Base-by-base conservation (phyloP, 2,329 filamentous ascomycete species). In the Exophiala sideris region DNA sequence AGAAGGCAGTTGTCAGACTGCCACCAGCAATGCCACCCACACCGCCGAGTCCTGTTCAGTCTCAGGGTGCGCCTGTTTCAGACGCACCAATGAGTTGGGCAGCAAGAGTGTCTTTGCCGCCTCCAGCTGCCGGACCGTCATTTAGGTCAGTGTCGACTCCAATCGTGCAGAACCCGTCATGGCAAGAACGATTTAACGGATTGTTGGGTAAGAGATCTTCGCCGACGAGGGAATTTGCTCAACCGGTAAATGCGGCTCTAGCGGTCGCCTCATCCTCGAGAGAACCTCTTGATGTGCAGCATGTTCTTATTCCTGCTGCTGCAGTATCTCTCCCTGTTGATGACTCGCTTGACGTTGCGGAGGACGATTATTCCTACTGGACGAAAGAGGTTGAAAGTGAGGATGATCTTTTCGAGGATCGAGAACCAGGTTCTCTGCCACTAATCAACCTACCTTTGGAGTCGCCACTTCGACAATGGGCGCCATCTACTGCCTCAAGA, bases 351-450 rank as follows among this genome's bases (percentile, higher is more conserved):
- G 40, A 14, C 35, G 6, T 40, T 9, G 14, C 48, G 3, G 34
- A 42, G 14, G 32, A 38, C 10, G 46, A 57, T 29, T 33, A 34
- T 10, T 50, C 77, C 29, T 67, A 79, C 16, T 77, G 76, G 12
- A 84, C 83, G 3, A 88, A 86, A 65, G 83, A 83, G 45, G 86
- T 89, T 72, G 86, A 87, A 5, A 87, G 90, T 59, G 85, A 88
- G 1, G 88, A 91, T 62, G 86, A 88, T 57, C 89, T 88, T 60
- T 91, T 91, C 60, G 88, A 89, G 66, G 86, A 90, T 65, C 86
- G 88, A 64, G 87, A 91, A 68, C 88, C 88, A 75, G 87, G 87
- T 3, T 91, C 87, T 6, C 71, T 89, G n/a, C 87, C 87, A 0
- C 78, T 81, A 18, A 83, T 91, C 20, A 81, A 80, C 50, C 72